These are phyloP conservation scores for Termitomyces eurrhizus DNA, from an alignment of 768 basidiomycete species.

Conservation along the genomic window DNA sequence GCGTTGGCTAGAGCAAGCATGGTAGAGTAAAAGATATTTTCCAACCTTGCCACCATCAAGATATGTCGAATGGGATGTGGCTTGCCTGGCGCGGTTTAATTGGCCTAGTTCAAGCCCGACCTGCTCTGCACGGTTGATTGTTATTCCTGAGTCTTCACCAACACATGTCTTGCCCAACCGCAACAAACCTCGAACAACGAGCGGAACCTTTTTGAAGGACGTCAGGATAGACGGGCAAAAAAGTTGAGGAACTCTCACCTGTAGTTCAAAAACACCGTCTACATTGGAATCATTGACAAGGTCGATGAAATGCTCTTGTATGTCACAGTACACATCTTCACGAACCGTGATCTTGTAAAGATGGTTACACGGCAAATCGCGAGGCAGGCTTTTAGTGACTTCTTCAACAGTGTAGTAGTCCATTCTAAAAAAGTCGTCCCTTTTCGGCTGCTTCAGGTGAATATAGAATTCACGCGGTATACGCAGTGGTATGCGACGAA, in stretches of 20 bases:
- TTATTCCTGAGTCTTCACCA: conserved; percentile 59
- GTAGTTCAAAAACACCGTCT: conserved; percentile 91
- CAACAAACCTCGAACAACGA: conserved; percentile 76
- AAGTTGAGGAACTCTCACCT: conserved; percentile 46
- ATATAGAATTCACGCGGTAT: conserved; percentile 93
- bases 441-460: conserved; percentile 71
- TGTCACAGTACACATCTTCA: conserved; percentile 80
- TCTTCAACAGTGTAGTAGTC: conserved; percentile 70
- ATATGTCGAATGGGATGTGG: conserved; percentile 63
- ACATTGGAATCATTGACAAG: conserved; percentile 92
- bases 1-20: conserved; percentile 69
- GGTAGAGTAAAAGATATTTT: conserved; percentile 87
- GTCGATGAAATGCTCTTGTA: conserved; percentile 88
- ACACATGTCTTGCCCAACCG: conserved; percentile 82
- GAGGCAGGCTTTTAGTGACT: conserved; percentile 74
- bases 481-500: conserved; percentile 77
- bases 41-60: conserved; percentile 64
- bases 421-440: conserved; percentile 57
- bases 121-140: conserved; percentile 79
- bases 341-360: conserved; percentile 81
- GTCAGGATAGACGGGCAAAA: background rate
- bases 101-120: conserved; percentile 81
- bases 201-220: conserved; percentile 57
- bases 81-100: conserved; percentile 58
- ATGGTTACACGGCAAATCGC: conserved; percentile 70